Evolutionary conservation across 1,284 basidiomycete genomes (phyloP).

Genomic region (Malassezia globosa): DNA sequence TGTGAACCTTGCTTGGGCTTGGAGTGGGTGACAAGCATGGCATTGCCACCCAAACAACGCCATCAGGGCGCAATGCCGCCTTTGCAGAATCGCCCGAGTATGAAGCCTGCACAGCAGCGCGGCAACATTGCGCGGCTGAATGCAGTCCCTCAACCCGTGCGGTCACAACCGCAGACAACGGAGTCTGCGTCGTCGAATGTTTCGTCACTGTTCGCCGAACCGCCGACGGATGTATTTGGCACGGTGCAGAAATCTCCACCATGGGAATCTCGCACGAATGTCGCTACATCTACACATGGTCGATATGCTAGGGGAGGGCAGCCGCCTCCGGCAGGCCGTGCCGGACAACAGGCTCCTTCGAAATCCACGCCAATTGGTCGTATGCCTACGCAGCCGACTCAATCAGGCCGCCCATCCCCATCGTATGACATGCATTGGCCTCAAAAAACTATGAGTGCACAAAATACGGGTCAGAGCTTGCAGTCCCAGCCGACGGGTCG

Average conservation of each 20-base stretch:
- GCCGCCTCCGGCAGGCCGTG: too few species aligned
- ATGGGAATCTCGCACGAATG: too few species aligned
- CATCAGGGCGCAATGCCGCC: neutral
- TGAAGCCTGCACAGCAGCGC: neutral
- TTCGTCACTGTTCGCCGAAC: neutral
- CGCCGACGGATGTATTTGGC: slow-evolving; percentile 5
- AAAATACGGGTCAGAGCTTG: neutral
- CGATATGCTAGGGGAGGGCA: too few species aligned
- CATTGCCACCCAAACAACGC: neutral
- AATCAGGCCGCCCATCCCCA: too few species aligned
- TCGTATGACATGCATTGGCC: too few species aligned
- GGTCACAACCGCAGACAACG: neutral
- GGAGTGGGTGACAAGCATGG: too few species aligned
- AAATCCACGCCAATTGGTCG: too few species aligned
- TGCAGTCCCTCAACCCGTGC: too few species aligned
- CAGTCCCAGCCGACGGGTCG: neutral
- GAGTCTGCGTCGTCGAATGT: neutral
- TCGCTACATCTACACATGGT: too few species aligned
- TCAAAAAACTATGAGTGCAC: neutral
- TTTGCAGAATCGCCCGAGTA: neutral
- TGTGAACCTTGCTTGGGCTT: too few species aligned
- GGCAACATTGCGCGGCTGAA: neutral
- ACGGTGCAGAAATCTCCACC: neutral
- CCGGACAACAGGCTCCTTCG: too few species aligned
- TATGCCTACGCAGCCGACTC: too few species aligned